phyloP scores from a whole-genome alignment of 257 asterid species.

The Ajuga chamaepitys region DNA sequence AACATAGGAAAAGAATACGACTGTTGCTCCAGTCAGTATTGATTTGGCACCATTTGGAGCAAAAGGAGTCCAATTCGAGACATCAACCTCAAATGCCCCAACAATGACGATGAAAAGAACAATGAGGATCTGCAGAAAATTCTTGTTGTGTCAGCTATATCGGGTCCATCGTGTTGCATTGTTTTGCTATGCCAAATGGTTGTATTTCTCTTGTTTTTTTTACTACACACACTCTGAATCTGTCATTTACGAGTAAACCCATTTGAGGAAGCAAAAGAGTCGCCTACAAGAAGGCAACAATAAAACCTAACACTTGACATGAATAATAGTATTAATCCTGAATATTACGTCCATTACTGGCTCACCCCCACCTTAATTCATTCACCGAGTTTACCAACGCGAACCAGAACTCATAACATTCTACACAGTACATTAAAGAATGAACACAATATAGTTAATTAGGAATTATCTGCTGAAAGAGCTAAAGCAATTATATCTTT shows the following conservation, averaged over 20 bases:
- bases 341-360: background rate
- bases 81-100: slow-evolving; percentile 78
- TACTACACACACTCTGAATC: background rate
- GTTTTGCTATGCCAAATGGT: background rate
- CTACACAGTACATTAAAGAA: background rate
- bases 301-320: background rate
- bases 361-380: background rate
- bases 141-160: slow-evolving; percentile 18
- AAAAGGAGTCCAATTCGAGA: slow-evolving; percentile 78
- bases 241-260: background rate
- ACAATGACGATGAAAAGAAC: slow-evolving; percentile 64
- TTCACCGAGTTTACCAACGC: background rate
- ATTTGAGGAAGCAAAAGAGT: background rate
- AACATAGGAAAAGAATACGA: slow-evolving; percentile 88
- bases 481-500: background rate
- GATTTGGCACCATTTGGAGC: slow-evolving; percentile 62
- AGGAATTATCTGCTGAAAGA: background rate
- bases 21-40: slow-evolving; percentile 79
- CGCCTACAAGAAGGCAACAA: background rate
- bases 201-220: background rate
- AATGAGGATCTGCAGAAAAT: slow-evolving; percentile 52
- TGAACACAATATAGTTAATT: background rate
- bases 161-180: background rate
- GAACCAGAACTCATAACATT: background rate
- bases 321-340: background rate